These are phyloP conservation scores for Epichloe gansuensis DNA, from an alignment of 2,329 filamentous ascomycete genomes.

Conservation along the genomic window DNA sequence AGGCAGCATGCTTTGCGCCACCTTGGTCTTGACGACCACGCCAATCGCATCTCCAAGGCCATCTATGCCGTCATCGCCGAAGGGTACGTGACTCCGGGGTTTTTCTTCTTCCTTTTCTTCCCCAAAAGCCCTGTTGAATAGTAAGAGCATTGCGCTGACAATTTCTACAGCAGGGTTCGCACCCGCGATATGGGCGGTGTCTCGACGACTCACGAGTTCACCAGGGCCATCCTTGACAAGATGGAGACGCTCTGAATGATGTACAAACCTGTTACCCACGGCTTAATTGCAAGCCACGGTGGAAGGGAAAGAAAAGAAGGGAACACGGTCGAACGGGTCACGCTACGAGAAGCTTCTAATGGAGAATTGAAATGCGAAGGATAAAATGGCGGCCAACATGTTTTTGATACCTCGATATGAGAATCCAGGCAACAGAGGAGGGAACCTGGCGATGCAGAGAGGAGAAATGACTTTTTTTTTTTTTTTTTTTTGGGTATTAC, in stretches of 20 bases:
- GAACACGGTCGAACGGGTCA: not conserved
- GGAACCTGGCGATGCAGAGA: not conserved
- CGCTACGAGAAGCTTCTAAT: not conserved
- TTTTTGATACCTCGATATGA: conserved; percentile 5
- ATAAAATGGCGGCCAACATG: not conserved
- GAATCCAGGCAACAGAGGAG: not conserved
- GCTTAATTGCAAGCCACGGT: not conserved
- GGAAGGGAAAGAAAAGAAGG: not conserved
- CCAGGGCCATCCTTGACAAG: conserved; percentile 82
- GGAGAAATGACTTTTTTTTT: not conserved
- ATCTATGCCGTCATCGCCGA: conserved; percentile 70
- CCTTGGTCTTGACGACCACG: conserved; percentile 93
- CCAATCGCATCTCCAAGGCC: conserved; percentile 92
- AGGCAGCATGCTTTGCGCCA: conserved; percentile 96
- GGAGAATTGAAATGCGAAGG: not conserved
- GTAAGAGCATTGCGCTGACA: conserved; percentile 25
- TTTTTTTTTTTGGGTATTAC: not conserved
- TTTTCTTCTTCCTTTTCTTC: not conserved
- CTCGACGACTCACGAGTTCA: conserved; percentile 88
- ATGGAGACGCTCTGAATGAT: conserved; percentile 64
- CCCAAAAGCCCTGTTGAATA: not conserved
- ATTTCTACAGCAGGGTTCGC: conserved; percentile 55
- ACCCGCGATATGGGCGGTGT: conserved; percentile 94
- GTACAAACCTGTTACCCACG: not conserved
- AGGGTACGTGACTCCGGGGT: conserved; percentile 47